A percentile compares a stretch with the other conserved stretches of the same genome.
Conservation (phyloP, 495 filamentous ascomycete genomes). For the Xylaria flabelliformis region DNA sequence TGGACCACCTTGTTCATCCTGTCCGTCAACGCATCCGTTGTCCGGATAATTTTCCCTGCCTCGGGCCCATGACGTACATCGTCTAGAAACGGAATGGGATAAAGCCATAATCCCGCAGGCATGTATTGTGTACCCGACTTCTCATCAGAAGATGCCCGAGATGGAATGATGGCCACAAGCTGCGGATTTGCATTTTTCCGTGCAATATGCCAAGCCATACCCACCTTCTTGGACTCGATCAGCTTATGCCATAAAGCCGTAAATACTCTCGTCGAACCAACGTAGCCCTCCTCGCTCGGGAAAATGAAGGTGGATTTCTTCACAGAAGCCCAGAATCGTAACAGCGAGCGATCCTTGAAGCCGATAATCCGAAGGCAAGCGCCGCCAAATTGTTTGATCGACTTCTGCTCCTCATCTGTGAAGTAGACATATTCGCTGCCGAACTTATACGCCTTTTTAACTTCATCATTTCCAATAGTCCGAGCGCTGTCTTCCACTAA, state of each 20-base stretch:
- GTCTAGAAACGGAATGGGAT: conserved; percentile 87
- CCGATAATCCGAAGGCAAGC: conserved; percentile 89
- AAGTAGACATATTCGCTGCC: conserved; percentile 90
- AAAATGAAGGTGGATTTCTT: conserved; percentile 92
- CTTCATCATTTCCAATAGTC: conserved; percentile 77
- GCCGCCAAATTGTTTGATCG: conserved; percentile 75
- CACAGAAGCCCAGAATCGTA: conserved; percentile 85
- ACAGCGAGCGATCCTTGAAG: conserved; percentile 80
- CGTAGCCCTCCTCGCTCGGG: conserved; percentile 85
- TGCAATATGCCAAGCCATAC: conserved; percentile 86
- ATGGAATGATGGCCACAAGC: conserved; percentile 81
- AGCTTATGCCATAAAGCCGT: conserved; percentile 90
- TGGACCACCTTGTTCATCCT: conserved; percentile 80
- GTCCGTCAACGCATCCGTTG: conserved; percentile 76
- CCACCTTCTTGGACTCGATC: conserved; percentile 75
- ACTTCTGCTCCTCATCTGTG: conserved; percentile 77
- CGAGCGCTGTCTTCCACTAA: conserved; percentile 76
- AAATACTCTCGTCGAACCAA: conserved; percentile 93
- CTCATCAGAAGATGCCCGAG: conserved; percentile 69
- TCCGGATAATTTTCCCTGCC: conserved; percentile 52
- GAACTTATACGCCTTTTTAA: conserved; percentile 94
- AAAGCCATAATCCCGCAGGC: conserved; percentile 88
- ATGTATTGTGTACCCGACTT: conserved; percentile 65
- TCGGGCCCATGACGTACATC: conserved; percentile 80
- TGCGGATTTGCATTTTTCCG: conserved; percentile 78